Conservation (phyloP, 1,284 basidiomycete species). For the Irpex lacteus region DNA sequence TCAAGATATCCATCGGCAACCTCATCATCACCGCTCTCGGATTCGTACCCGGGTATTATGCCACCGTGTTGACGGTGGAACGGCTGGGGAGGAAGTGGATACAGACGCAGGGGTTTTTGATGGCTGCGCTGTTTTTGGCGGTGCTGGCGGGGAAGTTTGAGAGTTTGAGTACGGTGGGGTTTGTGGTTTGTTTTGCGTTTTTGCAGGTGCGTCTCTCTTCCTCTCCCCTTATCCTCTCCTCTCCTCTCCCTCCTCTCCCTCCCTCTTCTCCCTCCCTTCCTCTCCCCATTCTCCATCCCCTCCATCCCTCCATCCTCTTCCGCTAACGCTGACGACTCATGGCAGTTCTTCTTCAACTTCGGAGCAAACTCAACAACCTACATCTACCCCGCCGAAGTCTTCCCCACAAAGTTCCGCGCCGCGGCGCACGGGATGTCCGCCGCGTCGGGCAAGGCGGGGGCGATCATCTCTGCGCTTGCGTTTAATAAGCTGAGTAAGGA, state of each 20-base stretch:
- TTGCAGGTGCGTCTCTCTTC: slow-evolving; percentile 37
- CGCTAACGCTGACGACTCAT: background rate
- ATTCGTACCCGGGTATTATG: slow-evolving; percentile 78
- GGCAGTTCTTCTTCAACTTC: slow-evolving; percentile 78
- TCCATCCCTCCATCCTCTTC: background rate
- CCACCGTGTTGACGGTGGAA: slow-evolving; percentile 67
- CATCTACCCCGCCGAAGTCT: slow-evolving; percentile 75
- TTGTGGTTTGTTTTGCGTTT: slow-evolving; percentile 72
- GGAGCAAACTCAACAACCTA: slow-evolving; percentile 76
- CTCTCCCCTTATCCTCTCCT: background rate
- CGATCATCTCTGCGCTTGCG: slow-evolving; percentile 76
- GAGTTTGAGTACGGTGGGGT: slow-evolving; percentile 54
- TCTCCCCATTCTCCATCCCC: background rate
- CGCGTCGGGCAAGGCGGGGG: slow-evolving; percentile 76
- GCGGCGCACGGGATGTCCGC: slow-evolving; percentile 83
- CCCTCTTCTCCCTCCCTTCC: background rate
- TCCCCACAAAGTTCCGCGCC: slow-evolving; percentile 81
- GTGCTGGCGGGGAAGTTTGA: slow-evolving; percentile 69
- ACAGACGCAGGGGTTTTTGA: slow-evolving; percentile 76
- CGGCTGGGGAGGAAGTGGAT: slow-evolving; percentile 71
- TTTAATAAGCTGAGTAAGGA: slow-evolving; percentile 69
- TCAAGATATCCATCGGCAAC: slow-evolving; percentile 63
- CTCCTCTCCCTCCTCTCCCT: background rate
- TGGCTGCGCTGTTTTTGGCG: slow-evolving; percentile 67
- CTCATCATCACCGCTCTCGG: slow-evolving; percentile 71